Conservation (phyloP, 1,284 basidiomycete species). For the Cryptococcus maquisensis region DNA sequence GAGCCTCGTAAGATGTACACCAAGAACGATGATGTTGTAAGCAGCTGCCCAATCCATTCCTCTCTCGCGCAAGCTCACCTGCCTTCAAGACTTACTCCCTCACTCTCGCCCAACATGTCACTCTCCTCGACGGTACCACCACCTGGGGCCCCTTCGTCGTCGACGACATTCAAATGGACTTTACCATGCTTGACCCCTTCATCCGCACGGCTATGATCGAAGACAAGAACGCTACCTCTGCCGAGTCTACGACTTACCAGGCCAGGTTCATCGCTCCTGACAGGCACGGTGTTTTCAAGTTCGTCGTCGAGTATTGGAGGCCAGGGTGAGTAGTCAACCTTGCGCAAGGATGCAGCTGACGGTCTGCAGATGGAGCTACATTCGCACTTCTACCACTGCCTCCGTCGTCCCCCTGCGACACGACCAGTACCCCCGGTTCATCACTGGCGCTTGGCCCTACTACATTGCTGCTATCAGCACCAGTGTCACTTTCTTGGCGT, state of each 20-base stretch:
- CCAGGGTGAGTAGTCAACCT: constrained; percentile 59
- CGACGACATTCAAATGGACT: constrained; percentile 82
- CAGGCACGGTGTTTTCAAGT: constrained; percentile 96
- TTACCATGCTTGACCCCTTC: constrained; percentile 97
- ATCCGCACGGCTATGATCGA: constrained; percentile 68
- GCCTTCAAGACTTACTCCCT: constrained; percentile 65
- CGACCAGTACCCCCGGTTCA: constrained; percentile 90
- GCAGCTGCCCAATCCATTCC: constrained; percentile 25
- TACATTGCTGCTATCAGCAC: constrained; percentile 86
- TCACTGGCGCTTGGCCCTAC: constrained; percentile 91
- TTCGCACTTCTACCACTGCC: constrained; percentile 69
- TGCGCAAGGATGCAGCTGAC: neutral
- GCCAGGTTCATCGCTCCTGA: constrained; percentile 83
- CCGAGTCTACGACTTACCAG: constrained; percentile 56
- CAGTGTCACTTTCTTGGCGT: constrained; percentile 73
- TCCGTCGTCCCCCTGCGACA: constrained; percentile 89
- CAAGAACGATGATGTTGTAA: constrained; percentile 78
- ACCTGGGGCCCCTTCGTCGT: constrained; percentile 68
- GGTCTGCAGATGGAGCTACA: constrained; percentile 61
- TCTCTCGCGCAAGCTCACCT: neutral
- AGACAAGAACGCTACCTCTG: constrained; percentile 25
- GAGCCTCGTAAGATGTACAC: constrained; percentile 64
- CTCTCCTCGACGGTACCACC: constrained; percentile 29
- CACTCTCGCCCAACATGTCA: constrained; percentile 48
- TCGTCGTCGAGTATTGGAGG: constrained; percentile 81